phyloP scores from a whole-genome alignment of 495 filamentous ascomycete genomes.

The Penicillium bialowiezense region DNA sequence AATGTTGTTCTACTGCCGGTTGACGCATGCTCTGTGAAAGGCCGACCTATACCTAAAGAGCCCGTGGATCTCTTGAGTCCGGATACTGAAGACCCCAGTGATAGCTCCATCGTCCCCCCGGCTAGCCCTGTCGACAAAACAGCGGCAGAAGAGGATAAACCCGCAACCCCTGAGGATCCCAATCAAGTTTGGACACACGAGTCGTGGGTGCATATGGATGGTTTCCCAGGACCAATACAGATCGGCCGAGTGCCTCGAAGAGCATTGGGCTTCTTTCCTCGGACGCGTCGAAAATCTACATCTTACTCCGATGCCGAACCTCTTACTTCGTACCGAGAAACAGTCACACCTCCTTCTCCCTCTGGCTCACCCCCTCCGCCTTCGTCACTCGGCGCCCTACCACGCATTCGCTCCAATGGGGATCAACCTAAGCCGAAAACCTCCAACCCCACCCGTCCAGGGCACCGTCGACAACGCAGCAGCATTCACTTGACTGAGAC shows the following conservation, averaged over 20 bases:
- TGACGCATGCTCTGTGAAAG: slow-evolving; percentile 83
- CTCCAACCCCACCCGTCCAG: slow-evolving; percentile 17
- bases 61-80: slow-evolving; percentile 34
- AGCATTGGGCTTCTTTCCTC: slow-evolving; percentile 87
- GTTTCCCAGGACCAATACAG: slow-evolving; percentile 66
- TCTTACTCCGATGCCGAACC: slow-evolving; percentile 45
- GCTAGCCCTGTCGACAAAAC: slow-evolving; percentile 19
- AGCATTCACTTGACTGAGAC: slow-evolving; percentile 63
- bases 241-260: slow-evolving; percentile 82
- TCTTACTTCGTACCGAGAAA: slow-evolving; percentile 34
- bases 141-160: slow-evolving; percentile 13
- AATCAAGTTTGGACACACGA: slow-evolving; percentile 76
- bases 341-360: slow-evolving; percentile 33
- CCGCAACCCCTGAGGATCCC: slow-evolving; percentile 36
- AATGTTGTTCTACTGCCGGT: slow-evolving; percentile 82
- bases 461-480: slow-evolving; percentile 42
- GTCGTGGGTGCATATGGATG: slow-evolving; percentile 78
- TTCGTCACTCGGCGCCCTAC: slow-evolving; percentile 22
- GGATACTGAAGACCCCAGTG: slow-evolving; percentile 34
- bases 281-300: slow-evolving; percentile 76
- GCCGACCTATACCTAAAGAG: slow-evolving; percentile 45
- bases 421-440: slow-evolving; percentile 17
- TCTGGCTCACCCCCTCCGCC: slow-evolving; percentile 28
- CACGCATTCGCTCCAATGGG: slow-evolving; percentile 18
- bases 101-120: slow-evolving; percentile 42